phyloP scores from a whole-genome alignment of 2,329 filamentous ascomycete species.

The Ceratocystis diversiconidia region DNA sequence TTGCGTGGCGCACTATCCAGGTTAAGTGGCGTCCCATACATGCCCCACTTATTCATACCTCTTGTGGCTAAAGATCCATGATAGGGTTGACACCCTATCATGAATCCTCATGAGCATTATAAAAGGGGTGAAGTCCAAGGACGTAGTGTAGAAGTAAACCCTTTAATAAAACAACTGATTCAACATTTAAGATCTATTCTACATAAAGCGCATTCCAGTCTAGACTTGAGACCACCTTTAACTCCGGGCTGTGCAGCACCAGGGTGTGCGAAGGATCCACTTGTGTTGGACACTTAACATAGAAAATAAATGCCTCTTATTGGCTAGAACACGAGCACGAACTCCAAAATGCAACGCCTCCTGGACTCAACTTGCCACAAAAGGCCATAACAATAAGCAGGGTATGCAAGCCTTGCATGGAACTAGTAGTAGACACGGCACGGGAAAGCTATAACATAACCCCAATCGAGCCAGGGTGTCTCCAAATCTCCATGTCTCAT shows the following conservation, averaged over 20 bases:
- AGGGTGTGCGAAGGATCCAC: not conserved
- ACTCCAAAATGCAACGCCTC: slow-evolving; percentile 1
- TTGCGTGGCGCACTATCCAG: too few species aligned
- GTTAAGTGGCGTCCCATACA: too few species aligned
- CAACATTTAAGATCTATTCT: too few species aligned
- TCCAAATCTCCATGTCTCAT: not conserved
- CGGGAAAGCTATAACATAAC: too few species aligned
- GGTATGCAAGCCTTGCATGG: not conserved
- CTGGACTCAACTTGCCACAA: not conserved
- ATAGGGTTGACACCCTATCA: too few species aligned
- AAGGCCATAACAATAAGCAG: not conserved
- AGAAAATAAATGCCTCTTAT: not conserved
- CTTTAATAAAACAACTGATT: too few species aligned
- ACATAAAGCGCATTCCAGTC: too few species aligned
- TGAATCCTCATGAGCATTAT: too few species aligned
- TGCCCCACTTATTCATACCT: too few species aligned
- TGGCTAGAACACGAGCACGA: not conserved
- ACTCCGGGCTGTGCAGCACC: not conserved
- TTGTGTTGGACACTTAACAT: not conserved
- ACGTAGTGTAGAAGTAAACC: too few species aligned
- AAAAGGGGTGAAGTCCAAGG: too few species aligned
- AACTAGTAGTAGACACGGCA: not conserved
- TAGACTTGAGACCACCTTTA: not conserved
- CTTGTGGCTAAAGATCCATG: too few species aligned
- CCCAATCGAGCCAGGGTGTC: not conserved